Evolutionary conservation across 2,329 filamentous ascomycete genomes (phyloP), one percentile per base, ranked within the genome.

Genomic region (Cryphonectria carpinicola): DNA sequence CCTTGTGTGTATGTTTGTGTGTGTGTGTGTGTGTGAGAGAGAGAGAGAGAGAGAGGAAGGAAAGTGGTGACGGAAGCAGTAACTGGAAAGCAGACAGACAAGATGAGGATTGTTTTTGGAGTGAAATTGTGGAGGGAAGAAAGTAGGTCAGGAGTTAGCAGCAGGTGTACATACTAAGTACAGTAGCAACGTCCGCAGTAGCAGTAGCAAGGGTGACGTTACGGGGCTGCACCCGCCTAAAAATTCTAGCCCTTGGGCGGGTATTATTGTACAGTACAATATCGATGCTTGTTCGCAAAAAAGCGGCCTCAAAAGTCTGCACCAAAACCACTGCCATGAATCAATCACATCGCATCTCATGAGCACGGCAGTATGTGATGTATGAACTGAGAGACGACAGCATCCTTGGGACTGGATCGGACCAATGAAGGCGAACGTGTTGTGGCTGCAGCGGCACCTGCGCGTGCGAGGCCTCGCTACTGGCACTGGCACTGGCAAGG

Each of bases 401-500:
- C 37, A 25, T 13, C 61, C 61, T 64, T 13, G 35, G 25, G 25
- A 39, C n/a, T 43, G 25, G n/a, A n/a, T 25, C 41, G 61, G 22
- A 39, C 37, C 37, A 43, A 73, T 76, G 76, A 76, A 70, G 67
- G 63, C 68, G 73, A 67, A 73, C 67, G 61, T 74, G 70, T 62
- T 73, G 35, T 62, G 71, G 35, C 56, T 74, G 74, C 76, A 73
- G 72, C 73, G 66, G 35, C 68, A 67, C n/a, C 54, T 76, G 74
- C 81, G 82, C 28, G 52, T 76, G 74, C 81, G 82, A 75, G 78
- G 74, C 70, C 82, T 82, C 80, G 81, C 81, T 70, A 82, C 77
- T 17, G 74, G 76, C 43, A 25, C 60, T 17, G 43, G 66, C 46
- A 28, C 66, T 28, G 41, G 66, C 3, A 49, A 14, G 39, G 66